Evolutionary conservation across 352 stramenopile genomes (phyloP).

Genomic region (Phytophthora idaei): DNA sequence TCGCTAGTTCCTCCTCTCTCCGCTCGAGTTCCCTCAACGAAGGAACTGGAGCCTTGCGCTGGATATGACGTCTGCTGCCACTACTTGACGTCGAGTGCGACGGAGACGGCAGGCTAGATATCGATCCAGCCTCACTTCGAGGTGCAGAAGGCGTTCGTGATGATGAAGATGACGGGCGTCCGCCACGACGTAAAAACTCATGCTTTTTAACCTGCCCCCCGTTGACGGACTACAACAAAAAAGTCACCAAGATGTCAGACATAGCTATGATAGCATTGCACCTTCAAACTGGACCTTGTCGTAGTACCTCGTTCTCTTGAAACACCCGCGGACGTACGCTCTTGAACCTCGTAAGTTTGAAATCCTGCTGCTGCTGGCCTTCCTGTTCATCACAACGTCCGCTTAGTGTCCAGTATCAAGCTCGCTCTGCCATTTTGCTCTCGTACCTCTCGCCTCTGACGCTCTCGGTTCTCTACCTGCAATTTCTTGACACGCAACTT

Average conservation of each 20-base stretch:
- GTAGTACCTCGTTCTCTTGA: slow-evolving; percentile 36
- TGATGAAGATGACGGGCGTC: slow-evolving; percentile 20
- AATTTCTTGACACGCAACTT: slow-evolving; percentile 65
- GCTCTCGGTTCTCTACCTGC: slow-evolving; percentile 64
- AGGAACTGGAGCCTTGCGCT: slow-evolving; percentile 53
- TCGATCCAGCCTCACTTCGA: slow-evolving; percentile 22
- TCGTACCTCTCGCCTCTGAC: slow-evolving; percentile 46
- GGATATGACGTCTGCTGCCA: slow-evolving; percentile 16
- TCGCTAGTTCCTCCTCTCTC: slow-evolving; percentile 41
- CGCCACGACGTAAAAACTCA: slow-evolving; percentile 41
- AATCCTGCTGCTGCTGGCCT: slow-evolving; percentile 42
- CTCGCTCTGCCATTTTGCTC: neutral
- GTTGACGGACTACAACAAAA: slow-evolving; percentile 11
- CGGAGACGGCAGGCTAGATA: slow-evolving; percentile 17
- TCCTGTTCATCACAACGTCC: slow-evolving; percentile 32
- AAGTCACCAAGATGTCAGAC: slow-evolving; percentile 7
- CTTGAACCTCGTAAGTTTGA: slow-evolving; percentile 78
- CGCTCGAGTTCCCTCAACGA: slow-evolving; percentile 56
- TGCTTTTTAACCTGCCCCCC: slow-evolving; percentile 32
- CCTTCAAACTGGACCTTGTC: neutral
- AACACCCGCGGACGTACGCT: slow-evolving; percentile 54
- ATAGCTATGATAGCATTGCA: neutral
- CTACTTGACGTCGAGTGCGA: slow-evolving; percentile 21
- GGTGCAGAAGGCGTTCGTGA: slow-evolving; percentile 11
- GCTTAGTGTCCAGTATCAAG: slow-evolving; percentile 9